These are phyloP conservation scores for Phaeosphaeriaceae sp. DNA, from an alignment of 2,329 filamentous ascomycete genomes.

Conservation along the genomic window DNA sequence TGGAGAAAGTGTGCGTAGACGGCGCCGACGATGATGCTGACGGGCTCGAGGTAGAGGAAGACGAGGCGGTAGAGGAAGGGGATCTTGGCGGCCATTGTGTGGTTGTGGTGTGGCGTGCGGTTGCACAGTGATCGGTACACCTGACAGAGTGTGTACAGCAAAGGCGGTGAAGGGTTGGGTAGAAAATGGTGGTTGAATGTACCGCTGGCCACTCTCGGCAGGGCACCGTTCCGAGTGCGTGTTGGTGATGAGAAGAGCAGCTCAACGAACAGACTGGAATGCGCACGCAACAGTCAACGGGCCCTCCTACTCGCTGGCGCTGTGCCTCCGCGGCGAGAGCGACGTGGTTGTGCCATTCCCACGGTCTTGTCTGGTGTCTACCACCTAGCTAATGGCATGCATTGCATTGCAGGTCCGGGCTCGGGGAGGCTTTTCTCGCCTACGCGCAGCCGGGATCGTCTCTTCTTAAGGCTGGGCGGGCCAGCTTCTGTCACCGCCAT, in stretches of 20 bases:
- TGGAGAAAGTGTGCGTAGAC: constrained; percentile 61
- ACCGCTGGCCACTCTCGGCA: neutral
- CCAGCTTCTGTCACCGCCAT: constrained; percentile 6
- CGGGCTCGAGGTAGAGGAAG: constrained; percentile 75
- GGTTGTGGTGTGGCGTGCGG: constrained; percentile 10
- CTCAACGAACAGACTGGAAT: neutral
- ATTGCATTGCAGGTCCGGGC: neutral
- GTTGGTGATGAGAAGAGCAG: neutral
- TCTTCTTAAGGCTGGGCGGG: constrained; percentile 6
- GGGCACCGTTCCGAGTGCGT: neutral
- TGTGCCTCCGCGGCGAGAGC: too few species aligned
- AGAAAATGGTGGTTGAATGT: neutral
- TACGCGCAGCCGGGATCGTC: neutral
- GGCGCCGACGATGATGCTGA: constrained; percentile 61
- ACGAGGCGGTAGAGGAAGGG: constrained; percentile 72
- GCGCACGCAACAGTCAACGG: neutral
- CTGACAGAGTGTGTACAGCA: neutral
- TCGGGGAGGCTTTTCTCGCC: neutral
- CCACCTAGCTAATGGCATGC: too few species aligned
- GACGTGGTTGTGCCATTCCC: neutral
- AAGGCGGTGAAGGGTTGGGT: neutral
- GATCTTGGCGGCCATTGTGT: constrained; percentile 51
- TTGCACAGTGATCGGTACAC: constrained; percentile 5
- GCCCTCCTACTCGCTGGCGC: neutral
- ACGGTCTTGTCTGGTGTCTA: neutral